A percentile compares a stretch with the other conserved stretches of the same genome.
phyloP scores from a whole-genome alignment of 2,329 filamentous ascomycete species.

The Claviceps africana region DNA sequence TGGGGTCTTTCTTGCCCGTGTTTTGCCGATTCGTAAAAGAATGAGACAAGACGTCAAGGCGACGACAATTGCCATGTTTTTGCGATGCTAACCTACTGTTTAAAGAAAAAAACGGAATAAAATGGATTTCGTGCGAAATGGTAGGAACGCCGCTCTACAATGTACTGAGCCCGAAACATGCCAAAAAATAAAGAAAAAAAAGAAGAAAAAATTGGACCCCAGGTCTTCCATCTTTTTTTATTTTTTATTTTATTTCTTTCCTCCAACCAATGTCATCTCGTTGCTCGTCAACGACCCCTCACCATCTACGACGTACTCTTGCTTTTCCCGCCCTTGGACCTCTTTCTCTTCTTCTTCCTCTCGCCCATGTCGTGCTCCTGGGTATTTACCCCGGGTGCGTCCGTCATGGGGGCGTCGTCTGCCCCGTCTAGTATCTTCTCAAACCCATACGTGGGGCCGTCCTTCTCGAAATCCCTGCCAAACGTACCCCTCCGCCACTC shows the following conservation, averaged over 20 bases:
- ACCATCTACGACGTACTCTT: neutral
- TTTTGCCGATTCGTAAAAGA: too few relatives aligned
- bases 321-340: conserved; percentile 30
- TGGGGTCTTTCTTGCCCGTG: too few relatives aligned
- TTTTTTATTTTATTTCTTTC: neutral
- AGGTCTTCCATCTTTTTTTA: neutral
- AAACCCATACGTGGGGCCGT: conserved; percentile 45
- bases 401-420: conserved; percentile 5
- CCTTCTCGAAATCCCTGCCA: conserved; percentile 41
- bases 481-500: conserved; percentile 66
- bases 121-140: neutral
- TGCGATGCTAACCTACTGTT: too few relatives aligned
- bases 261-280: too few relatives aligned
- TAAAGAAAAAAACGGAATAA: too few relatives aligned
- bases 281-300: neutral
- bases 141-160: neutral
- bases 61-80: neutral
- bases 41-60: neutral
- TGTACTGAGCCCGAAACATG: neutral
- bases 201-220: too few relatives aligned
- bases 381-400: neutral
- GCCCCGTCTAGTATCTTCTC: conserved; percentile 24
- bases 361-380: conserved; percentile 12
- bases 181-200: neutral
- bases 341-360: conserved; percentile 38